Conservation (phyloP, 352 stramenopile genomes). For the Pelagophyceae sp. region DNA sequence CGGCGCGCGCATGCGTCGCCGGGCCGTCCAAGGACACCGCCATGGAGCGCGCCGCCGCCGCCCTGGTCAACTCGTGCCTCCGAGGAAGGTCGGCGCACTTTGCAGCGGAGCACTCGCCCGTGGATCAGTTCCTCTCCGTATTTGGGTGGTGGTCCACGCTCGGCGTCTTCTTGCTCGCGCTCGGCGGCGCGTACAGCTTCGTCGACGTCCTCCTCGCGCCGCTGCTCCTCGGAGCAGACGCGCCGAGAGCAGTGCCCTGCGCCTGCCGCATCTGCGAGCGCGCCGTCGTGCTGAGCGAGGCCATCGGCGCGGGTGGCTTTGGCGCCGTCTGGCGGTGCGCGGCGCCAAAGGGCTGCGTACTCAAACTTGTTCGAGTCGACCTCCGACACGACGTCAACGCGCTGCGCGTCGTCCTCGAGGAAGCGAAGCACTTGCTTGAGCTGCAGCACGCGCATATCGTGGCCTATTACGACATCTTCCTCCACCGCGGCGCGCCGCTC, state of each 20-base stretch:
- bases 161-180: not conserved
- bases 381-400: conserved; percentile 3
- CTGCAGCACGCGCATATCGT: conserved; percentile 7
- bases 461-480: conserved; percentile 16
- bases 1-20: not conserved
- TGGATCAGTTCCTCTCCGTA: not conserved
- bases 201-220: not conserved
- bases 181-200: not conserved
- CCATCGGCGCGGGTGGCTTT: conserved; percentile 4
- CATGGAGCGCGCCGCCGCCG: not conserved
- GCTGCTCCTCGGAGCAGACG: not conserved
- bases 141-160: not conserved
- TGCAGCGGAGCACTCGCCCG: not conserved
- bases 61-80: conserved; percentile 4
- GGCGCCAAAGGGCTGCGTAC: not conserved
- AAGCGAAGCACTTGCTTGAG: conserved; percentile 3
- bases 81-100: not conserved
- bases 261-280: conserved; percentile 9
- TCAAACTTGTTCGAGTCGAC: conserved; percentile 14
- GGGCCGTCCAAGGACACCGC: too few relatives aligned
- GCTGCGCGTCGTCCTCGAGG: not conserved
- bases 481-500: not conserved
- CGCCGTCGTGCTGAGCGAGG: not conserved
- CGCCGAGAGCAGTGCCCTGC: not conserved
- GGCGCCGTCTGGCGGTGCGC: conserved; percentile 6